Conservation (phyloP, 2,329 filamentous ascomycete genomes). For the Blumeria hordei region DNA sequence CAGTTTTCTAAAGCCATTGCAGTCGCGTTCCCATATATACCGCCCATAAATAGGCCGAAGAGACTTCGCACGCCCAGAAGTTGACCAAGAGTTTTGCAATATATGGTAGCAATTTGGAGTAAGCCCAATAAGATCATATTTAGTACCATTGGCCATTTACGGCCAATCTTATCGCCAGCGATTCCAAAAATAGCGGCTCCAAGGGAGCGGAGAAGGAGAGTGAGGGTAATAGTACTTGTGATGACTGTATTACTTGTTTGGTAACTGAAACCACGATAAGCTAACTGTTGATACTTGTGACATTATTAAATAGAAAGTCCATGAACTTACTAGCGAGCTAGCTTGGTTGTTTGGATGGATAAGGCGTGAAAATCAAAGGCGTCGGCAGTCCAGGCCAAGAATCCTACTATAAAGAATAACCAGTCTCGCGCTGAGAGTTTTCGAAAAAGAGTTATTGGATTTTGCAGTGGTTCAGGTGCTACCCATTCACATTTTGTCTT, state of each 20-base stretch:
- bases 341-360: constrained; percentile 1
- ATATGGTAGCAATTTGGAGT: constrained; percentile 52
- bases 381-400: constrained; percentile 34
- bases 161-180: constrained; percentile 53
- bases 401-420: constrained; percentile 53
- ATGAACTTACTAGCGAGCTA: neutral
- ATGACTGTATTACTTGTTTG: constrained; percentile 37
- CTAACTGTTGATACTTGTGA: constrained; percentile 49
- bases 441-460: constrained; percentile 44
- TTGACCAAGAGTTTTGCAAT: constrained; percentile 36
- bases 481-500: neutral
- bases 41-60: constrained; percentile 66
- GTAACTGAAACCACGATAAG: constrained; percentile 41
- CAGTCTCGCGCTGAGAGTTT: constrained; percentile 42
- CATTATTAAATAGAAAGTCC: neutral
- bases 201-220: constrained; percentile 47
- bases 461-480: constrained; percentile 16
- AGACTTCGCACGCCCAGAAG: constrained; percentile 53
- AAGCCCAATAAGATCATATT: constrained; percentile 52
- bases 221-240: constrained; percentile 51
- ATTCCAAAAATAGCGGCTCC: constrained; percentile 57
- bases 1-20: constrained; percentile 50
- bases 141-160: constrained; percentile 58
- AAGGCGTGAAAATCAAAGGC: constrained; percentile 1
- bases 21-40: constrained; percentile 54